These are phyloP conservation scores for Gillenia trifoliata DNA, from an alignment of 306 rosid species.

Conservation along the genomic window DNA sequence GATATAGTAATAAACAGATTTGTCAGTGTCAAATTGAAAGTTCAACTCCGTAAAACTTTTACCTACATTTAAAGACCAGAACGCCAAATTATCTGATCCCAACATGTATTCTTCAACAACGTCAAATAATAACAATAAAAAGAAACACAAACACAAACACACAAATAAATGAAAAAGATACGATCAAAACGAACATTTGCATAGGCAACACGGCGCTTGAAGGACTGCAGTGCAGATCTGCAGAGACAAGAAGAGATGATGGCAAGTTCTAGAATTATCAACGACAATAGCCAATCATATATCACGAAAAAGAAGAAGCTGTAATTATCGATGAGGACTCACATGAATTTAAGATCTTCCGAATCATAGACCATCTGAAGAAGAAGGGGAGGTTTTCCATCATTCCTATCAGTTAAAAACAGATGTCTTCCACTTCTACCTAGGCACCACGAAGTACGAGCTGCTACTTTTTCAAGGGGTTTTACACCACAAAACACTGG, in stretches of 20 bases:
- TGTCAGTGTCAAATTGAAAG: background rate
- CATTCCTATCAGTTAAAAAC: slow-evolving; percentile 52
- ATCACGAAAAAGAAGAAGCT: background rate
- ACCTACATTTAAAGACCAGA: background rate
- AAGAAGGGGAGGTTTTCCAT: slow-evolving; percentile 81
- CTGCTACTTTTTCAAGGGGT: slow-evolving; percentile 59
- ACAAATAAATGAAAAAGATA: slow-evolving; percentile 45
- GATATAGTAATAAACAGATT: background rate
- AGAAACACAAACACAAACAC: background rate
- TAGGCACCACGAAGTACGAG: slow-evolving; percentile 46
- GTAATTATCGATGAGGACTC: slow-evolving; percentile 15
- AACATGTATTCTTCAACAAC: background rate
- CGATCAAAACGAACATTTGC: slow-evolving; percentile 71
- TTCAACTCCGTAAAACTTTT: background rate
- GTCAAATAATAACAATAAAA: background rate
- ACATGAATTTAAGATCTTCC: slow-evolving; percentile 72
- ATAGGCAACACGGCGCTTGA: slow-evolving; percentile 74
- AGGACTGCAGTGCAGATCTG: slow-evolving; percentile 85
- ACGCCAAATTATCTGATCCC: background rate
- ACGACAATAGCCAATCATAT: background rate
- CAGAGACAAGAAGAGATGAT: slow-evolving; percentile 19
- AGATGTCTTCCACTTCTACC: slow-evolving; percentile 79
- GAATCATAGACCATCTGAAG: slow-evolving; percentile 67
- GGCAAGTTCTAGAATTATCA: slow-evolving; percentile 15
- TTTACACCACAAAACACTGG: slow-evolving; percentile 71